Evolutionary conservation across 352 stramenopile genomes (phyloP).

Genomic region (Phytophthora chlamydospora): DNA sequence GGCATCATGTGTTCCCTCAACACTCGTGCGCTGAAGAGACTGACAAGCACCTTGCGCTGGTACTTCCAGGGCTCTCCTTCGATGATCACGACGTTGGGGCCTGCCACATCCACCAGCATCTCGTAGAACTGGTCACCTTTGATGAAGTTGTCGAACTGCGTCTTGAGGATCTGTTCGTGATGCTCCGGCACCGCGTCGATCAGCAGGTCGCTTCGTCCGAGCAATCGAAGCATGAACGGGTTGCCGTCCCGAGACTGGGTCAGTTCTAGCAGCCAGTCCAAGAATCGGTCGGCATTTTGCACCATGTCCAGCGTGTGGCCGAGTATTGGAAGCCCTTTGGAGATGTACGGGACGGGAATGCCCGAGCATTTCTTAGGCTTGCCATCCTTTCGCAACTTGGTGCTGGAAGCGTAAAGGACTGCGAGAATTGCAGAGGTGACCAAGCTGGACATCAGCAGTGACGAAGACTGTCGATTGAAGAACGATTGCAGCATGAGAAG

Average conservation of each 20-base stretch:
- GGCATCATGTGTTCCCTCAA: slow-evolving; percentile 10
- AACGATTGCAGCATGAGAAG: slow-evolving; percentile 5
- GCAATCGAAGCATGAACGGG: slow-evolving; percentile 7
- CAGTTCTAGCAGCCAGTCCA: slow-evolving; percentile 8
- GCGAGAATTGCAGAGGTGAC: not conserved
- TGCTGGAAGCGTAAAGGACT: not conserved
- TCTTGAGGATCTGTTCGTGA: slow-evolving; percentile 25
- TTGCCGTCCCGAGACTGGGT: not conserved
- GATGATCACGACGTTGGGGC: slow-evolving; percentile 32
- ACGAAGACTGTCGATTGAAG: not conserved
- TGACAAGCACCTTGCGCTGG: slow-evolving; percentile 33
- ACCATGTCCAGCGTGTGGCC: slow-evolving; percentile 6
- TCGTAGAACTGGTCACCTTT: slow-evolving; percentile 30
- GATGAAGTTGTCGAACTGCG: slow-evolving; percentile 42
- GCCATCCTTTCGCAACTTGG: slow-evolving; percentile 3
- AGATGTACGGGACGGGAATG: slow-evolving; percentile 1
- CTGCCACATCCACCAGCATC: slow-evolving; percentile 25
- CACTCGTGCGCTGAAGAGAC: slow-evolving; percentile 17
- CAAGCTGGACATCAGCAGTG: not conserved
- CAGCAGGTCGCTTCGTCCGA: slow-evolving; percentile 13
- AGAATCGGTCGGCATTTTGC: no score
- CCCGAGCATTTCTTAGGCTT: not conserved
- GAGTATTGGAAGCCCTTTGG: slow-evolving; percentile 6
- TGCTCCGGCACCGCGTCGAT: slow-evolving; percentile 9
- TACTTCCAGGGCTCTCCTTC: slow-evolving; percentile 31